Percentiles rank a stretch among this genome's conserved stretches.
phyloP scores from a whole-genome alignment of 2,329 filamentous ascomycete genomes.

The Sporothrix curviconia region DNA sequence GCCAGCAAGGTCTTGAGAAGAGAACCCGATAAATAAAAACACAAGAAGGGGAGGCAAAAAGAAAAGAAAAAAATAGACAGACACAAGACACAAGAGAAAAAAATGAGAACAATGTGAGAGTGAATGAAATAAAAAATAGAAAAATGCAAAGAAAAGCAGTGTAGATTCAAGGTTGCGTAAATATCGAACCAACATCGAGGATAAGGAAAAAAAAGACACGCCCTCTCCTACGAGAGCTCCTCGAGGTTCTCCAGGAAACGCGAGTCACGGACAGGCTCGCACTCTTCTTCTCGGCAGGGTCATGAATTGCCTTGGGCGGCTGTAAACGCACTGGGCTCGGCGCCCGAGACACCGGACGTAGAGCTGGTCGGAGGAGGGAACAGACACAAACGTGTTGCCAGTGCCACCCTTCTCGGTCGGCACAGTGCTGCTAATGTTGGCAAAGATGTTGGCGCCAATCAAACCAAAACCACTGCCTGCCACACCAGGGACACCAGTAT shows the following conservation, averaged over 20 bases:
- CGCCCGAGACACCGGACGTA: conserved; percentile 18
- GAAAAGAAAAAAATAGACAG: background rate
- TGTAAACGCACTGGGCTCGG: conserved; percentile 21
- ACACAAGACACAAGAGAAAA: background rate
- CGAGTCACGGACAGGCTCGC: conserved; percentile 40
- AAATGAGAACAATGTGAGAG: background rate
- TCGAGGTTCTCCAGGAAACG: conserved; percentile 46
- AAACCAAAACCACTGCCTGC: conserved; percentile 5
- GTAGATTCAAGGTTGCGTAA: background rate
- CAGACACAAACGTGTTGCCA: conserved; percentile 4
- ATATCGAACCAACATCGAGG: background rate
- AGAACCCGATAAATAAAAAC: background rate
- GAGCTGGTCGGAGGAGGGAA: background rate
- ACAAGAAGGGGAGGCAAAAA: background rate
- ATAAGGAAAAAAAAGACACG: background rate
- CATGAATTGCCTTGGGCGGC: conserved; percentile 20
- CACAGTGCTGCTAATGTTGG: background rate
- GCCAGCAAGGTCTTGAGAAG: background rate
- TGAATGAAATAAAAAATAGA: background rate
- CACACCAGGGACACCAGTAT: background rate
- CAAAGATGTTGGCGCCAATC: conserved; percentile 8
- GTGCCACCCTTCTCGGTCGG: background rate
- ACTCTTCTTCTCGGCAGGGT: conserved; percentile 25
- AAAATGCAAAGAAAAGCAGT: background rate
- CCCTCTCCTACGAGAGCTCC: conserved; percentile 6